phyloP scores from a whole-genome alignment of 1,139 yeast species.

The Kluyveromyces sp. region DNA sequence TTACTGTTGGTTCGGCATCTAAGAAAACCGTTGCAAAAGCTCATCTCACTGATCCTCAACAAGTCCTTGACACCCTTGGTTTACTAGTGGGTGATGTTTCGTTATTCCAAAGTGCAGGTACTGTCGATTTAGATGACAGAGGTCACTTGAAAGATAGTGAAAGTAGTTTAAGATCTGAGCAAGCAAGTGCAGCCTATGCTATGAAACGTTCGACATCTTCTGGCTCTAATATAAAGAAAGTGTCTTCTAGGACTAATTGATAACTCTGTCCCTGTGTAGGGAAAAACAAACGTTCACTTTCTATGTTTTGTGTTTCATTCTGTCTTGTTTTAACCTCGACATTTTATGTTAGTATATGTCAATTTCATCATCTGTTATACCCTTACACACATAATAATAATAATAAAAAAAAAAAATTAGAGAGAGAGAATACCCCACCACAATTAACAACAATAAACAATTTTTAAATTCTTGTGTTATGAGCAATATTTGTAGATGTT shows the following conservation, averaged over 20 bases:
- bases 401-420: too few relatives aligned
- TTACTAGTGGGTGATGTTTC: conserved; percentile 69
- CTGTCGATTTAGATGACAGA: conserved; percentile 65
- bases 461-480: neutral
- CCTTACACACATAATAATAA: too few relatives aligned
- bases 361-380: too few relatives aligned
- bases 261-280: neutral
- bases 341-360: too few relatives aligned
- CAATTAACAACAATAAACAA: too few relatives aligned
- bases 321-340: too few relatives aligned
- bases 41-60: conserved; percentile 78
- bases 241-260: neutral
- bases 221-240: neutral
- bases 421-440: too few relatives aligned
- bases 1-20: conserved; percentile 92
- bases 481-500: neutral
- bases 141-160: conserved; percentile 47
- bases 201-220: conserved; percentile 19
- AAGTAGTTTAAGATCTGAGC: conserved; percentile 29
- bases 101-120: conserved; percentile 67
- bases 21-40: conserved; percentile 84
- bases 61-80: conserved; percentile 80
- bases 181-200: conserved; percentile 26
- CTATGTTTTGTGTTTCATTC: neutral
- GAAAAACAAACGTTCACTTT: neutral